phyloP scores from a whole-genome alignment of 768 basidiomycete species.

The Trichaptum fuscoviolaceum region DNA sequence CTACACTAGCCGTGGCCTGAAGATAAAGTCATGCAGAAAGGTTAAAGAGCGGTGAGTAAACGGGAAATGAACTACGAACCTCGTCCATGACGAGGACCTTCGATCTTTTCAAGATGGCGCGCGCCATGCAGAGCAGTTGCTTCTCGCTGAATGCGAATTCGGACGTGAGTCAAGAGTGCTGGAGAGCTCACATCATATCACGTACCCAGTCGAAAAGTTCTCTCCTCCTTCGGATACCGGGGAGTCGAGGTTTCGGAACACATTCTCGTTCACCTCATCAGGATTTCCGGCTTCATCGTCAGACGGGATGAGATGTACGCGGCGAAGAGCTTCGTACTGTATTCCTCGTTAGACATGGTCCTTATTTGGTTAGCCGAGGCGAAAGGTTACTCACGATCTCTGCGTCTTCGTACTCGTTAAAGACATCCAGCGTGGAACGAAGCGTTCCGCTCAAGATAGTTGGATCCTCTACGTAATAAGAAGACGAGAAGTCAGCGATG shows the following conservation, averaged over 20 bases:
- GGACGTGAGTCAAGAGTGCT: background rate
- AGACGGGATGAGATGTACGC: conserved; percentile 71
- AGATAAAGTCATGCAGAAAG: conserved; percentile 2
- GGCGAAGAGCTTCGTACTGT: conserved; percentile 78
- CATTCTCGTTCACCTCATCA: conserved; percentile 59
- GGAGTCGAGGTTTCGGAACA: conserved; percentile 73
- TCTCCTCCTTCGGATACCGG: conserved; percentile 80
- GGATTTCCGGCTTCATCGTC: conserved; percentile 42
- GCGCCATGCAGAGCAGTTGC: conserved; percentile 85
- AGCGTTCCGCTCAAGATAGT: conserved; percentile 81
- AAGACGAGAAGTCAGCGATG: conserved; percentile 3
- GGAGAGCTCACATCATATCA: conserved; percentile 7
- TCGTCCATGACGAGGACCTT: conserved; percentile 85
- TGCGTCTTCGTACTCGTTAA: conserved; percentile 77
- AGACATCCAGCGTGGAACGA: conserved; percentile 78
- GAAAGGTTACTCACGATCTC: conserved; percentile 55
- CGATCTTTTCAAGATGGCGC: conserved; percentile 75
- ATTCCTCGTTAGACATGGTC: conserved; percentile 1
- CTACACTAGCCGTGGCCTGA: conserved; percentile 41
- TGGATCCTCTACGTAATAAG: conserved; percentile 77
- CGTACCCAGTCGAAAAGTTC: conserved; percentile 81
- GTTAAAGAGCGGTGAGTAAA: background rate
- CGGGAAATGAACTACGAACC: conserved; percentile 33
- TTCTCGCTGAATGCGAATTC: conserved; percentile 48
- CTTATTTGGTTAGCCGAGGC: background rate